Evolutionary conservation across 2,329 filamentous ascomycete genomes (phyloP).

Genomic region (Erysiphe neolycopersici): DNA sequence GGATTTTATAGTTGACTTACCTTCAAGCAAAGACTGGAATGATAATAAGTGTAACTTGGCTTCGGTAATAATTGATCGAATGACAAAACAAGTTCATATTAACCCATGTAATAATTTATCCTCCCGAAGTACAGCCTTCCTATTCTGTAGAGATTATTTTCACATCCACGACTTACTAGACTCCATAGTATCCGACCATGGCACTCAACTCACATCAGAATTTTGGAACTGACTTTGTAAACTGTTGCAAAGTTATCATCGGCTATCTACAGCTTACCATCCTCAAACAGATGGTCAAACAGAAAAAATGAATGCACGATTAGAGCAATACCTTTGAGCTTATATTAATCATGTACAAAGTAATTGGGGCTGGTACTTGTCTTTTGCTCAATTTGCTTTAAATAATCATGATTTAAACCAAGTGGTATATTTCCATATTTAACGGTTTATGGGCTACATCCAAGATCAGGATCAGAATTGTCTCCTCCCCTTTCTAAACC

Average conservation of each 20-base stretch:
- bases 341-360: slow-evolving; percentile 2
- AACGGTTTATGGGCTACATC: not conserved
- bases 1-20: not conserved
- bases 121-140: no score
- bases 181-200: no score
- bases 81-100: no score
- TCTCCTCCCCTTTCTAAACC: not conserved
- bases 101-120: no score
- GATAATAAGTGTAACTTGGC: no score
- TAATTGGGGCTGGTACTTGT: slow-evolving; percentile 1
- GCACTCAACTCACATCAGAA: no score
- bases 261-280: not conserved
- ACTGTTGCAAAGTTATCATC: not conserved
- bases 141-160: no score
- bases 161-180: no score
- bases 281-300: not conserved
- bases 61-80: no score
- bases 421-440: not conserved
- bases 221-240: not conserved
- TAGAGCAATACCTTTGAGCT: slow-evolving; percentile 1
- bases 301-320: not conserved
- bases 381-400: slow-evolving; percentile 1
- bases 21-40: not conserved
- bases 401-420: slow-evolving; percentile 1
- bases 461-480: not conserved